Base-by-base conservation (phyloP, 306 rosid genomes). In the Cercis canadensis region DNA sequence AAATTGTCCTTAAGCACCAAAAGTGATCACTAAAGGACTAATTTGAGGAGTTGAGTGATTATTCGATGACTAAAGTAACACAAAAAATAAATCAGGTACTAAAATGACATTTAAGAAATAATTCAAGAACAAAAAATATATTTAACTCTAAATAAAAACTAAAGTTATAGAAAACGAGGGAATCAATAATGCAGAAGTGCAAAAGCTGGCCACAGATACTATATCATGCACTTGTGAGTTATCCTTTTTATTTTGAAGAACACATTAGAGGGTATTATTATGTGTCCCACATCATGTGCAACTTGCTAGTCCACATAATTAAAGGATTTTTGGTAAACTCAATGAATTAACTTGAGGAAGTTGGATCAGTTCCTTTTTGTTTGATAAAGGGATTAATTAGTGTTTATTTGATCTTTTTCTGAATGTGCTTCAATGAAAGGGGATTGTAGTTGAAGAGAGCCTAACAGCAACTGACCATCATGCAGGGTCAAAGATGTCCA, bases 131-230 rank as follows among this genome's bases (percentile, higher is more conserved):
- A 24, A 24, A 24, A 1, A 24, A 24, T 24, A 24, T 24, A 24
- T 1, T 24, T 24, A 24, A 24, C 29, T 24, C 29, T 24, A 24
- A 1, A 1, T 1, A 61, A 61, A 47, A 57, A 75, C 62, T 66
- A 54, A 62, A 59, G 50, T 64, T 43, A 63, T 62, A 69, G 74
- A 73, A 34, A 57, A 73, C 77, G 47, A 50, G 71, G 58, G 59
- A 77, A 69, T 78, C 82, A 73, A 19, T 64, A 68, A 53, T 37
- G 61, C 59, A 61, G 14, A 76, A 55, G 11, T 69, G 52, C 54
- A 57, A 75, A 54, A 21, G 72, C 14, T 16, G 59, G 55, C 46
- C 70, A 24, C 36, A 41, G 39, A 41, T 36, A 66, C 34, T 29
- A 11, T 43, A 40, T 21, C 18, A 67, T 77, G 67, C 46, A 14